A percentile compares a stretch with the other conserved stretches of the same genome.
phyloP scores from a whole-genome alignment of 1,284 basidiomycete genomes.

The Kwoniella shivajii region DNA sequence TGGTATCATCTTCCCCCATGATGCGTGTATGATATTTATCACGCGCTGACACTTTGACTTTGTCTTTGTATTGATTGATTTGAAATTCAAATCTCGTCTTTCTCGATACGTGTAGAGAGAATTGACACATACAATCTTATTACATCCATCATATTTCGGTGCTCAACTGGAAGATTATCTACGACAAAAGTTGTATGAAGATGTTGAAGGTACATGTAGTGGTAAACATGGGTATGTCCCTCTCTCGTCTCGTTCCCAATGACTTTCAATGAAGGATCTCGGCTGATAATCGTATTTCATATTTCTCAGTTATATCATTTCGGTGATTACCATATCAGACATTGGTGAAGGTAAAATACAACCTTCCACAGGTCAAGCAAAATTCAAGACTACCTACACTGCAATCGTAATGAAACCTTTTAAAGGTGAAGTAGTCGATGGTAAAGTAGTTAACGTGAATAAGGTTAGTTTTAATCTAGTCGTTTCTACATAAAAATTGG shows the following conservation, averaged over 20 bases:
- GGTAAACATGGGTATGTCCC: conserved; percentile 74
- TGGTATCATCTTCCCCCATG: conserved; percentile 31
- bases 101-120: conserved; percentile 68
- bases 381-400: conserved; percentile 86
- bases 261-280: not conserved
- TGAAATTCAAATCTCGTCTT: conserved; percentile 7
- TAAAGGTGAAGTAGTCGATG: conserved; percentile 98
- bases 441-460: conserved; percentile 91
- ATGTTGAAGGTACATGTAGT: conserved; percentile 96
- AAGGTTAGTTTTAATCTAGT: conserved; percentile 64
- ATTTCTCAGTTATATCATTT: conserved; percentile 80
- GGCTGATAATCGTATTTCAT: conserved; percentile 9
- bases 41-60: conserved; percentile 31
- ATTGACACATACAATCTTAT: conserved; percentile 89
- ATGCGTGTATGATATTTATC: conserved; percentile 15
- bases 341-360: conserved; percentile 90
- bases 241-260: not conserved
- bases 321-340: conserved; percentile 85
- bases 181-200: conserved; percentile 87
- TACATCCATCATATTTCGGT: conserved; percentile 98
- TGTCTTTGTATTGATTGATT: conserved; percentile 9
- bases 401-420: conserved; percentile 97
- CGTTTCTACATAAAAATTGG: not conserved
- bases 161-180: conserved; percentile 92
- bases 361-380: conserved; percentile 88